Evolutionary conservation across 306 rosid species (phyloP), one percentile per base, ranked within the genome.

Genomic region (Casuarina equisetifolia): DNA sequence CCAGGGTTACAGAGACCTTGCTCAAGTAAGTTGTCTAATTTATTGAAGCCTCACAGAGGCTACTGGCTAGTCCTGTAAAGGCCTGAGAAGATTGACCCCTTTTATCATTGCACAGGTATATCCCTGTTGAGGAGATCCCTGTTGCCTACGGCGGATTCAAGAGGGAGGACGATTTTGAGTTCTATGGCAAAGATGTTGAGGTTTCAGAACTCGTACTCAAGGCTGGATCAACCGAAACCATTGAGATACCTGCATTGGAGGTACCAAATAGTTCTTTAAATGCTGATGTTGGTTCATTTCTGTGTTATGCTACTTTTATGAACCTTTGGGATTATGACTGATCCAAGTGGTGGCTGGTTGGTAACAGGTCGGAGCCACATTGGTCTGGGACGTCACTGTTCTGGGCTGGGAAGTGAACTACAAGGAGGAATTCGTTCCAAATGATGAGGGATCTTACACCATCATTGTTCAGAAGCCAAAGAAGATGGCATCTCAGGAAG

Each of bases 351-450:
- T 9, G 3, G 0, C 1, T 3, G 11, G 2, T 6, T 51, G 45
- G 79, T 1, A 59, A 61, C 74, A 84, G 90, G 91, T 74, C 73
- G 91, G 91, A 66, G 78, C n/a, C 77, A 78, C 72, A 1, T 36
- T 87, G 75, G 66, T 85, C 59, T 87, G 91, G 91, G 91, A 87
- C 72, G 54, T 87, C 76, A 74, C 82, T 42, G 85, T 85, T 44
- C 50, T 87, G 77, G 91, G 89, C 13, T 87, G 91, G 91, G 91
- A 87, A 39, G 85, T 87, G 36, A 87, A 76, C 61, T 87, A 87
- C 84, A 87, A 80, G 76, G 91, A 87, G 79, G 91, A 87, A 68
- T 87, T 87, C 70, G 75, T 80, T 58, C 89, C 91, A 0, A 58
- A 3, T 11, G 87, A 87, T 57, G 91, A 87, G 57, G 91, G 91